Percentiles rank a stretch among this genome's conserved stretches.
phyloP scores from a whole-genome alignment of 2,329 filamentous ascomycete genomes.

The Chaetomiaceae sp. region DNA sequence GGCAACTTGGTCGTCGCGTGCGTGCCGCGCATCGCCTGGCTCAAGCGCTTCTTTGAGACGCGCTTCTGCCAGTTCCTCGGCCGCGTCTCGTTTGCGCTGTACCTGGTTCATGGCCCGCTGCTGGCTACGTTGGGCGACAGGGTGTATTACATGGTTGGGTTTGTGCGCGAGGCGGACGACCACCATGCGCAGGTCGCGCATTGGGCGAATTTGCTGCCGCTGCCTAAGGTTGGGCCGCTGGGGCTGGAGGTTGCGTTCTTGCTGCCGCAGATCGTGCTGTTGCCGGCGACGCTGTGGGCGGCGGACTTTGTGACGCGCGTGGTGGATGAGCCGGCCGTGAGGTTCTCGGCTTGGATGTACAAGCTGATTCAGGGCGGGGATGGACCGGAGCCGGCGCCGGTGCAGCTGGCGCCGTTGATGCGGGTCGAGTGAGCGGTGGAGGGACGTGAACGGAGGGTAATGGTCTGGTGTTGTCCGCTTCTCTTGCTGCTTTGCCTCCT shows the following conservation, averaged over 20 bases:
- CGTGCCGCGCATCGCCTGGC: slow-evolving; percentile 50
- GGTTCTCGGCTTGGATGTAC: slow-evolving; percentile 52
- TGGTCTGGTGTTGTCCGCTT: neutral
- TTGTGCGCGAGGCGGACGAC: slow-evolving; percentile 33
- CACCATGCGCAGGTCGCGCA: slow-evolving; percentile 42
- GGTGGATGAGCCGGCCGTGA: slow-evolving; percentile 56
- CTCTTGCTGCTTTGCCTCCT: neutral
- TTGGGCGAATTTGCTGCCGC: slow-evolving; percentile 51
- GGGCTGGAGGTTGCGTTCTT: slow-evolving; percentile 57
- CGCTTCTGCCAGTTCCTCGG: slow-evolving; percentile 56
- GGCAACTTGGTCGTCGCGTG: slow-evolving; percentile 50
- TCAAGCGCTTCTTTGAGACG: slow-evolving; percentile 53
- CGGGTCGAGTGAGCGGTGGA: slow-evolving; percentile 7
- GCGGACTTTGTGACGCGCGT: slow-evolving; percentile 50
- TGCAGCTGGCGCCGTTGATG: slow-evolving; percentile 8
- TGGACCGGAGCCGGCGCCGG: slow-evolving; percentile 14
- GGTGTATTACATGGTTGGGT: slow-evolving; percentile 56
- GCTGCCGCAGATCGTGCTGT: slow-evolving; percentile 51
- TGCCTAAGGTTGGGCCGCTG: slow-evolving; percentile 50
- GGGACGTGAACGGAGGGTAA: neutral
- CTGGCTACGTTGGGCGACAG: slow-evolving; percentile 55
- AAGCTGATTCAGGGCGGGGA: slow-evolving; percentile 33
- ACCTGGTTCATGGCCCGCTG: slow-evolving; percentile 59
- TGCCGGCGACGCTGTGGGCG: slow-evolving; percentile 53
- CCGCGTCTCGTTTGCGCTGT: slow-evolving; percentile 55